Conservation (phyloP, 495 filamentous ascomycete genomes). For the Astrocystis sublimbata region DNA sequence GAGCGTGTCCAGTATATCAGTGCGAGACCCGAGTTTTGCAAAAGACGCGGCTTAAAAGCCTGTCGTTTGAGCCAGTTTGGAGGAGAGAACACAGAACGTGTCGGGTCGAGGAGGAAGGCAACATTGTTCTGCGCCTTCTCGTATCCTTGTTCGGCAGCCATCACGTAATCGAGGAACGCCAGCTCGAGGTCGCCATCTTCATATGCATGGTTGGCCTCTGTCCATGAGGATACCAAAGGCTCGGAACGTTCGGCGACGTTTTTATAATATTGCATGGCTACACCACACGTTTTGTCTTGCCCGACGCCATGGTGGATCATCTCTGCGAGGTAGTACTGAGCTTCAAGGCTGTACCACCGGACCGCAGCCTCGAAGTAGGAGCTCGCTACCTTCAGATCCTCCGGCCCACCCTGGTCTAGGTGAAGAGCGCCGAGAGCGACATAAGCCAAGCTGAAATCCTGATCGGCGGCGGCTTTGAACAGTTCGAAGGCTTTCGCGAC, state of each 20-base stretch:
- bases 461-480: constrained; percentile 80
- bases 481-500: constrained; percentile 71
- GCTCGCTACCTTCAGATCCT: constrained; percentile 63
- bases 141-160: constrained; percentile 95
- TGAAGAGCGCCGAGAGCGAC: constrained; percentile 83
- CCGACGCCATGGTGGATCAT: constrained; percentile 80
- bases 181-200: constrained; percentile 82
- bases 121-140: constrained; percentile 93
- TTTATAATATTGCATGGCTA: constrained; percentile 91
- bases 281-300: constrained; percentile 73
- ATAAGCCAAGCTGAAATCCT: constrained; percentile 80
- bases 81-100: constrained; percentile 55
- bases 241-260: constrained; percentile 90
- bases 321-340: constrained; percentile 94
- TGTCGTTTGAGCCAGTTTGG: constrained; percentile 38
- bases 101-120: constrained; percentile 84
- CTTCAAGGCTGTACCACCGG: constrained; percentile 84
- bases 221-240: constrained; percentile 77
- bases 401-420: constrained; percentile 81
- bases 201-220: constrained; percentile 82
- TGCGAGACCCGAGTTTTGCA: constrained; percentile 73
- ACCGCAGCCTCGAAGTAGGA: constrained; percentile 93
- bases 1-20: constrained; percentile 97
- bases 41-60: constrained; percentile 48
- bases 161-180: constrained; percentile 81